Evolutionary conservation across 108 stramenopile species (phyloP).

Genomic region (Craspedostauros australis): DNA sequence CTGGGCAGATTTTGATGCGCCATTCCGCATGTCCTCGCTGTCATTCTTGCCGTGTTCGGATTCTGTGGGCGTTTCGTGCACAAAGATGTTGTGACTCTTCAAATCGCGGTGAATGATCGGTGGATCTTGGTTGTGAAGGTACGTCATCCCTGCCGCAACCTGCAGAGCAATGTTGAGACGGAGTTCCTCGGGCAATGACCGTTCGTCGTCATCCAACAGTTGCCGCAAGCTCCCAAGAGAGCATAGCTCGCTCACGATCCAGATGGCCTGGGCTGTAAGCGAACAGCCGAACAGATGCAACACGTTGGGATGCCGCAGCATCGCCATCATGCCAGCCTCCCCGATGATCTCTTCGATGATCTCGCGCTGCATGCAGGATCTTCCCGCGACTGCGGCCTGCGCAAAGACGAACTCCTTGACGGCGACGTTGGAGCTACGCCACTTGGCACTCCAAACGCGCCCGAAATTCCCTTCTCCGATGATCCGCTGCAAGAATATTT

Average conservation of each 20-base stretch:
- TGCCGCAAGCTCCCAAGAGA: conserved; percentile 87
- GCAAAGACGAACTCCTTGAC: conserved; percentile 99
- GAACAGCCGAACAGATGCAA: conserved; percentile 96
- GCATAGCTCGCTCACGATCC: conserved; percentile 95
- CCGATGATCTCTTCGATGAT: conserved; percentile 98
- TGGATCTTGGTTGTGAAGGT: conserved; percentile 89
- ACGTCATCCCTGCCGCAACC: conserved; percentile 95
- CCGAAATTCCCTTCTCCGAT: conserved; percentile 98
- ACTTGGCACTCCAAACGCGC: conserved; percentile 94
- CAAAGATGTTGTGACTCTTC: conserved; percentile 97
- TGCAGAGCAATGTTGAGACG: conserved; percentile 77
- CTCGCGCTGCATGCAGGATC: conserved; percentile 88
- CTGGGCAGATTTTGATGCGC: not conserved
- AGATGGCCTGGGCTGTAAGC: conserved; percentile 92
- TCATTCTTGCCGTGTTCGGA: conserved; percentile 25
- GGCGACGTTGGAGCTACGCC: conserved; percentile 90
- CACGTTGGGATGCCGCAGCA: conserved; percentile 92
- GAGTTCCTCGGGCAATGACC: conserved; percentile 40
- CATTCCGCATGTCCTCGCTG: conserved; percentile 16
- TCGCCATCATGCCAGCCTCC: conserved; percentile 97
- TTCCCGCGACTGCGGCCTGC: conserved; percentile 95
- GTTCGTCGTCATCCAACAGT: conserved; percentile 84
- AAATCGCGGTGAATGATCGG: conserved; percentile 98
- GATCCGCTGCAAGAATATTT: conserved; percentile 91
- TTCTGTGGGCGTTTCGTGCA: conserved; percentile 68